Base-by-base conservation (phyloP, 805 yeast species). In the Dipodascus albidus region DNA sequence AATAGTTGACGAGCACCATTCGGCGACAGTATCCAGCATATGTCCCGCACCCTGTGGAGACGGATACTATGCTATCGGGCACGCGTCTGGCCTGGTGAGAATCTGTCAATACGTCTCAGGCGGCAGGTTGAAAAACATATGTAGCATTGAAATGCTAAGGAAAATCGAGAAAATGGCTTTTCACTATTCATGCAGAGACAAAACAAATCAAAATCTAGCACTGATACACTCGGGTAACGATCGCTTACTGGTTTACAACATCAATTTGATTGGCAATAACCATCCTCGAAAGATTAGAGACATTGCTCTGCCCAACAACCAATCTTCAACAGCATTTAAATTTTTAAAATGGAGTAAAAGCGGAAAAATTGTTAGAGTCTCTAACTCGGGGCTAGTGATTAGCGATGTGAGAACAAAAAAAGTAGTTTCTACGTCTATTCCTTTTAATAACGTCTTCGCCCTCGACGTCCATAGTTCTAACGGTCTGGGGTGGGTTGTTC, bases 11-110 rank as follows among this genome's bases (percentile, higher is more conserved):
- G 15, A 38, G 20, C 44, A 38, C 8, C 44, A 38, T n/a, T 38
- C 44, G 17, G 49, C 49, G 6, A 41, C 55, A 0, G 51, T 53
- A 3, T 51, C 50, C 15, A 38, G 35, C 2, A 35, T 53, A 1
- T 44, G 50, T 6, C 52, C 55, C 1, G 54, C 55, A 19, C 55
- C 55, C 3, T 53, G 54, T 19, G 55, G 55, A 4, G 51, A 53
- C 31, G 50, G 52, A 21, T 38, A 49, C 19, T 53, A 51, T 47
- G 55, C 55, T 1, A 38, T 38, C n/a, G 31, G 49, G 17, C 31
- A 47, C 23, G 24, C 49, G 4, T 47, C 49, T 4, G 49, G 49
- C 22, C 49, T 22, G 8, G n/a, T 47, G 14, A 23, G 24, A 15
- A 23, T 47, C 4, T 23, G 24, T 22, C 14, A 17, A 47, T 23